A percentile compares a stretch with the other conserved stretches of the same genome.
phyloP scores from a whole-genome alignment of 2,329 filamentous ascomycete genomes.

The Scedosporium aurantiacum region DNA sequence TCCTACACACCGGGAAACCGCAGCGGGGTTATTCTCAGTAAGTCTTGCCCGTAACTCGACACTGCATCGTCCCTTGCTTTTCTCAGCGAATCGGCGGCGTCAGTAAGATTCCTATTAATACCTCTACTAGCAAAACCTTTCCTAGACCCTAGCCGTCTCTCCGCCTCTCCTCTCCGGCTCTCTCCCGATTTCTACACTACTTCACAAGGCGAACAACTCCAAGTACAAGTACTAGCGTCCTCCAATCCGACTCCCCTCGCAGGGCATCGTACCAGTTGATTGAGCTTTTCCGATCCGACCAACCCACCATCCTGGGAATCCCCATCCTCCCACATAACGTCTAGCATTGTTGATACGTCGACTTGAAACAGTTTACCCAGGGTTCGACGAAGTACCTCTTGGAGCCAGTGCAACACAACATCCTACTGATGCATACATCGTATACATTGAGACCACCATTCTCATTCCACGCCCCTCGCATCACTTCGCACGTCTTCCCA shows the following conservation, averaged over 20 bases:
- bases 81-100: neutral
- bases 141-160: neutral
- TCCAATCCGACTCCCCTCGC: too few species aligned
- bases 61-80: neutral
- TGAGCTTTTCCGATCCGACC: conserved; percentile 6
- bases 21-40: neutral
- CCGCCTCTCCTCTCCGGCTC: neutral
- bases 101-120: neutral
- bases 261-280: too few species aligned
- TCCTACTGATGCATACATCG: too few species aligned
- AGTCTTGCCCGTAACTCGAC: neutral
- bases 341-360: conserved; percentile 17
- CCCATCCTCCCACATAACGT: conserved; percentile 10
- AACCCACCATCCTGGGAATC: conserved; percentile 13
- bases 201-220: too few species aligned
- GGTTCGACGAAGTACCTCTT: neutral
- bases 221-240: too few species aligned
- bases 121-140: neutral
- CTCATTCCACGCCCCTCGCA: conserved; percentile 3
- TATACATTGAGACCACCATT: neutral
- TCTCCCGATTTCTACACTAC: too few species aligned
- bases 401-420: conserved; percentile 2
- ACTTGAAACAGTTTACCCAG: conserved; percentile 15
- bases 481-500: neutral
- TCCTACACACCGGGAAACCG: neutral